Conservation (phyloP, 441 rosid genomes). For the Corymbia citriodora region DNA sequence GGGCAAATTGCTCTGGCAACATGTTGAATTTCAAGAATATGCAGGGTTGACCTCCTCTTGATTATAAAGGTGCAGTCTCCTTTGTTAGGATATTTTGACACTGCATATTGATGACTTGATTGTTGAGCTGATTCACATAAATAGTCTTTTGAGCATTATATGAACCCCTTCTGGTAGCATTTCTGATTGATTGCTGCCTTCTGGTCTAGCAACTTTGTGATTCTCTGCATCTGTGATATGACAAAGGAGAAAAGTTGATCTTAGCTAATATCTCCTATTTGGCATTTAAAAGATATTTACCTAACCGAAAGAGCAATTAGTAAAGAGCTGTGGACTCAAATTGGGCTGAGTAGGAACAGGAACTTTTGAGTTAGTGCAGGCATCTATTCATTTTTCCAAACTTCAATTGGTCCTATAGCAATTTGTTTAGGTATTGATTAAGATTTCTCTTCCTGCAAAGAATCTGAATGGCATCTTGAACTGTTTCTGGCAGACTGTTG, state of each 20-base stretch:
- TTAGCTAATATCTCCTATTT: not conserved
- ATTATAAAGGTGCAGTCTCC: not conserved
- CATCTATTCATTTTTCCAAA: not conserved
- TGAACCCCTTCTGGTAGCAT: not conserved
- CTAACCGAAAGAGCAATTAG: not conserved
- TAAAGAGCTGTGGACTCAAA: not conserved
- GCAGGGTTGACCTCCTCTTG: not conserved
- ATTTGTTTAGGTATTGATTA: not conserved
- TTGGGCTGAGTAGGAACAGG: not conserved
- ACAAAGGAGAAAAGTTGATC: not conserved
- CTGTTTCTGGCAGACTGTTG: constrained; percentile 45
- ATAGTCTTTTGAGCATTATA: not conserved
- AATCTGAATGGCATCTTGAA: not conserved
- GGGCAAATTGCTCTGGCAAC: not conserved
- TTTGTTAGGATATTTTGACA: not conserved
- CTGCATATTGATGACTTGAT: not conserved
- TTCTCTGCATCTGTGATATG: not conserved
- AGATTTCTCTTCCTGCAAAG: not conserved
- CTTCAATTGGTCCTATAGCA: not conserved
- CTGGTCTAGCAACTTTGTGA: not conserved
- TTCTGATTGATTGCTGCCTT: not conserved
- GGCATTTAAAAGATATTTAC: not conserved
- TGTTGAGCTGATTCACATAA: not conserved
- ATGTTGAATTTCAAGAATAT: not conserved
- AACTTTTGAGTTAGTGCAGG: not conserved